Evolutionary conservation across 1,284 basidiomycete genomes (phyloP).

Genomic region (Tilletia caries): DNA sequence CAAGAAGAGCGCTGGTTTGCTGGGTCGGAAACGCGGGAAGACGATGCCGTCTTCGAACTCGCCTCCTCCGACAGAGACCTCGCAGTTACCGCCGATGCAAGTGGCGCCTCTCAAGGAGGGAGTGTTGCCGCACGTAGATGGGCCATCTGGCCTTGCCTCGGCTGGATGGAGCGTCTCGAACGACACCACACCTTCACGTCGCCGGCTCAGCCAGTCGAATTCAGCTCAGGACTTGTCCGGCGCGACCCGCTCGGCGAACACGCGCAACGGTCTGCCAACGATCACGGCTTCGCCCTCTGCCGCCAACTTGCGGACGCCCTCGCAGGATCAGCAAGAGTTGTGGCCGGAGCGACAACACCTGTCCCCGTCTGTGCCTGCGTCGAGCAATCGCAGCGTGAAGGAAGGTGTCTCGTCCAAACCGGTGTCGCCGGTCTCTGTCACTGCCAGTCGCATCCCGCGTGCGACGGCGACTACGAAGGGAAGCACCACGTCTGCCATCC

Average conservation of each 20-base stretch:
- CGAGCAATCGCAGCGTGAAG: not conserved
- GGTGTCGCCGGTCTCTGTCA: not conserved
- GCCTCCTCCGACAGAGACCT: conserved; percentile 63
- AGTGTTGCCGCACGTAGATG: conserved; percentile 66
- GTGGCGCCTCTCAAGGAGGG: conserved; percentile 75
- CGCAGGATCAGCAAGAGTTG: not conserved
- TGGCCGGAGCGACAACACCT: not conserved
- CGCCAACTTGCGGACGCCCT: not conserved
- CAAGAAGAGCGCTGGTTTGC: conserved; percentile 58
- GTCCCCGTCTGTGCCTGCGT: not conserved
- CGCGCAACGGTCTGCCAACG: conserved; percentile 7
- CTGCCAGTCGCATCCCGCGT: conserved; percentile 12
- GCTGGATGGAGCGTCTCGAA: conserved; percentile 55
- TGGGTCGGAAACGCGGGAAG: conserved; percentile 88
- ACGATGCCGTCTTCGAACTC: conserved; percentile 75
- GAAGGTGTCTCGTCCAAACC: not conserved
- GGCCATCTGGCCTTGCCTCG: not conserved
- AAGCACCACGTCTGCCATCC: not conserved
- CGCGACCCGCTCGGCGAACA: not conserved
- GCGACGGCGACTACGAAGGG: not conserved
- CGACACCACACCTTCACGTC: conserved; percentile 4
- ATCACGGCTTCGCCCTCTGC: conserved; percentile 18
- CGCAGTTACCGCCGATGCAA: conserved; percentile 75
- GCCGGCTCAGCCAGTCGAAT: conserved; percentile 19
- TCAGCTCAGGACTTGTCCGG: conserved; percentile 16